Conservation (phyloP, 305 asterid genomes). For the Fraxinus paxiana region DNA sequence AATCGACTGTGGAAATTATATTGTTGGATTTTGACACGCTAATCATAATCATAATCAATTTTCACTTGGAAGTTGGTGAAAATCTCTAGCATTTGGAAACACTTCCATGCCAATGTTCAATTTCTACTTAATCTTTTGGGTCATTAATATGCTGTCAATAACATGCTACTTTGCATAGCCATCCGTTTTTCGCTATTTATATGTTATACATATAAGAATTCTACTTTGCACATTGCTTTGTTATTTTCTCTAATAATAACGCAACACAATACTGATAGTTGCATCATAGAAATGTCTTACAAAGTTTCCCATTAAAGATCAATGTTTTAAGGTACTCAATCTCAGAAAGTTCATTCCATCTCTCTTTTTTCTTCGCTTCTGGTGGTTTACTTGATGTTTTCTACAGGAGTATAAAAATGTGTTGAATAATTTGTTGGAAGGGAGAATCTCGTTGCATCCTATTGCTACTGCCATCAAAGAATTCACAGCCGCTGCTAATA, state of each 20-base stretch:
- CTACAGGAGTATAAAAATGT: slow-evolving; percentile 51
- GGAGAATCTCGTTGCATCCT: slow-evolving; percentile 50
- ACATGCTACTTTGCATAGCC: neutral
- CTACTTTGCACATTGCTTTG: neutral
- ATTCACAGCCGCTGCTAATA: slow-evolving; percentile 51
- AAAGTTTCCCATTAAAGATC: neutral
- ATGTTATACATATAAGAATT: neutral
- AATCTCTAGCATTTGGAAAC: neutral
- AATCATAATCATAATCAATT: neutral
- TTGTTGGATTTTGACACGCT: neutral
- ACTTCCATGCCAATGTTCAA: neutral
- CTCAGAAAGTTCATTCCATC: neutral
- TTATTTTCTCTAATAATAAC: neutral
- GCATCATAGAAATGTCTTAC: neutral
- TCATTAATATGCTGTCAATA: neutral
- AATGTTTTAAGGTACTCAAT: neutral
- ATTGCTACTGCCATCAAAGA: slow-evolving; percentile 62
- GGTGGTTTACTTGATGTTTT: slow-evolving; percentile 4
- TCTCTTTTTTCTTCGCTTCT: neutral
- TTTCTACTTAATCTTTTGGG: neutral
- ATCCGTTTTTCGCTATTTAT: neutral
- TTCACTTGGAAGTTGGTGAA: neutral
- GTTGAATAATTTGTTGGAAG: slow-evolving; percentile 45
- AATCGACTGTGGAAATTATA: neutral
- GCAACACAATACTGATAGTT: neutral